These are phyloP conservation scores for Avicennia marina DNA, from an alignment of 257 asterid species.

Conservation along the genomic window DNA sequence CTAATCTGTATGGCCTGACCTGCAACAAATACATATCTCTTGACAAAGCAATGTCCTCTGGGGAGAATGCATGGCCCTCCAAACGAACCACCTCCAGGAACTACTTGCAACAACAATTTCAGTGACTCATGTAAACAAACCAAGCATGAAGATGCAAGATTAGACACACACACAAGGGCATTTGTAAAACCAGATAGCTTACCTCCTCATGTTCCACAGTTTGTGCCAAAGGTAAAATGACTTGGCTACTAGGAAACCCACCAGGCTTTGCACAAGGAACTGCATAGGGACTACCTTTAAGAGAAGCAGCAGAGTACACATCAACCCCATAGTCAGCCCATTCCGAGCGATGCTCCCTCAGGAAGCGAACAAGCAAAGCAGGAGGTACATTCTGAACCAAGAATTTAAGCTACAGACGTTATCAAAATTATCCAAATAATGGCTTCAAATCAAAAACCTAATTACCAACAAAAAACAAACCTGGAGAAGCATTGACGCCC, in stretches of 20 bases:
- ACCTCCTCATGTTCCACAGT: constrained; percentile 93
- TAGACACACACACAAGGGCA: background rate
- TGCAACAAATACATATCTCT: constrained; percentile 88
- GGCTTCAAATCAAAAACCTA: background rate
- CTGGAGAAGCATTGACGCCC: constrained; percentile 98
- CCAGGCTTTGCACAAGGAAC: constrained; percentile 72
- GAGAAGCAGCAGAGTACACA: constrained; percentile 79
- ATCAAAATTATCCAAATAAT: background rate
- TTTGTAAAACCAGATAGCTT: background rate
- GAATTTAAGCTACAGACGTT: background rate
- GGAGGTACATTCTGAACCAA: constrained; percentile 71
- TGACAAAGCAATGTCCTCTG: constrained; percentile 74
- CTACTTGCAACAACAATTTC: constrained; percentile 28
- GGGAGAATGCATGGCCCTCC: constrained; percentile 82
- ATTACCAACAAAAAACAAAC: constrained; percentile 25
- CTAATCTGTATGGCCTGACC: constrained; percentile 30
- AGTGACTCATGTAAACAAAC: no score
- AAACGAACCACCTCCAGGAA: constrained; percentile 89
- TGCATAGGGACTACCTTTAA: constrained; percentile 71
- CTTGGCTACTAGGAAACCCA: constrained; percentile 79
- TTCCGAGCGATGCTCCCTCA: constrained; percentile 90
- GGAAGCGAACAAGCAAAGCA: constrained; percentile 76
- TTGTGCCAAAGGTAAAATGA: constrained; percentile 82
- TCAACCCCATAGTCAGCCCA: constrained; percentile 98
- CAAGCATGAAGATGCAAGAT: no score